Base-by-base conservation (phyloP, 805 yeast genomes). In the Candida rishiriensis region DNA sequence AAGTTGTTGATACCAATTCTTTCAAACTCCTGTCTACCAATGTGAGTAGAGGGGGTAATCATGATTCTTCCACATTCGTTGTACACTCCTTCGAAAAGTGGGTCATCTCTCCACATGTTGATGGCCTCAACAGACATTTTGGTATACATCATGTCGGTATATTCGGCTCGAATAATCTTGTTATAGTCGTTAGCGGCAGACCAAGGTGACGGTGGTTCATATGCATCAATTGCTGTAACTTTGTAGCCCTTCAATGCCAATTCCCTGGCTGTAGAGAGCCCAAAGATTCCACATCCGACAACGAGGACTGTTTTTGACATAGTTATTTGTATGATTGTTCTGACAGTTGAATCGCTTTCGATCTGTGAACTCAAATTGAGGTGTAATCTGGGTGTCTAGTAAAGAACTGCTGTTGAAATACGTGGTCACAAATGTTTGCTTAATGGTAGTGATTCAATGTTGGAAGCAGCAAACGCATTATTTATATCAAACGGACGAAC, bases 101-200 rank as follows among this genome's bases (percentile, higher is more conserved):
- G 65, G 42, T 70, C 65, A 1, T 49, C 43, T 29, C 62, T 57
- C 75, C 77, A 73, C 42, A 55, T 43, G 10, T 56, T 43, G 36
- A 71, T 53, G 2, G 80, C 79, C 50, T 76, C 79, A 4, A 72
- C 60, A 3, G 75, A 61, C 50, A 76, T 46, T 38, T 60, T 58
- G 4, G 77, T 57, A 44, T 75, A 74, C n/a, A 62, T 53, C 30
- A 59, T 36, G 42, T 73, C 76, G 3, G 67, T 55, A 48, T 76
- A 75, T 49, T 75, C 80, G 0, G 73, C 62, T 40, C 79, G 59
- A 14, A 76, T 65, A 38, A 76, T 74, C 52, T 76, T 74, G 51
- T 75, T 75, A 41, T 63, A 63, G 48, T 76, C 81, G 42, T 64
- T 66, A 10, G 78, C 70, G 28, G 79, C 78, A 2, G 77, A 68